Evolutionary conservation across 306 rosid species (phyloP).

Genomic region (Cucurbita ficifolia): DNA sequence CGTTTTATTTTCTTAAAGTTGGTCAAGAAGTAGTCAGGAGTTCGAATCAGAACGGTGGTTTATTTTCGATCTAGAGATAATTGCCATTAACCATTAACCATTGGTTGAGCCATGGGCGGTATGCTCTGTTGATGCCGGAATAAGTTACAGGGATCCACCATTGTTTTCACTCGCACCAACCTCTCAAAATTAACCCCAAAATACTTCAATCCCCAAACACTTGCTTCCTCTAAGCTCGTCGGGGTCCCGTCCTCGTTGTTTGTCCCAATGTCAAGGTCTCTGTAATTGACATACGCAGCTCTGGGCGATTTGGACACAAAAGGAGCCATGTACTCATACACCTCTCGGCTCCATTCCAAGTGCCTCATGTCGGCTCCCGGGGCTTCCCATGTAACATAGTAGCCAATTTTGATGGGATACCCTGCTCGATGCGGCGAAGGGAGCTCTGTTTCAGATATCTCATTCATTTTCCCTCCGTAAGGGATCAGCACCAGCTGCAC

Average conservation of each 20-base stretch:
- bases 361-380: slow-evolving; percentile 17
- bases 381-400: slow-evolving; percentile 28
- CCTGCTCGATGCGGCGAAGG: slow-evolving; percentile 69
- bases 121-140: neutral
- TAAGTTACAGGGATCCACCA: neutral
- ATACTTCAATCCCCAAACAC: neutral
- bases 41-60: too few species aligned
- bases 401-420: slow-evolving; percentile 44
- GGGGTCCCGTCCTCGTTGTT: neutral
- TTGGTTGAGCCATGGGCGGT: neutral
- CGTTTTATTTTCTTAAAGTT: too few species aligned
- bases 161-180: neutral
- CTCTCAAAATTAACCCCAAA: neutral
- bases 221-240: neutral
- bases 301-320: neutral
- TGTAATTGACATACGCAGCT: neutral
- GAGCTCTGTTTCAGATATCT: slow-evolving; percentile 33
- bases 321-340: neutral
- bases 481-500: slow-evolving; percentile 41
- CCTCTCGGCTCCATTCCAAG: neutral
- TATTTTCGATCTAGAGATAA: too few species aligned
- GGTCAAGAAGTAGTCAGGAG: too few species aligned
- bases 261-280: neutral
- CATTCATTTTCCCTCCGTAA: slow-evolving; percentile 58
- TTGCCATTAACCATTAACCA: too few species aligned